Conservation (phyloP, 108 stramenopile genomes). For the Nannochloropsis gaditana region DNA sequence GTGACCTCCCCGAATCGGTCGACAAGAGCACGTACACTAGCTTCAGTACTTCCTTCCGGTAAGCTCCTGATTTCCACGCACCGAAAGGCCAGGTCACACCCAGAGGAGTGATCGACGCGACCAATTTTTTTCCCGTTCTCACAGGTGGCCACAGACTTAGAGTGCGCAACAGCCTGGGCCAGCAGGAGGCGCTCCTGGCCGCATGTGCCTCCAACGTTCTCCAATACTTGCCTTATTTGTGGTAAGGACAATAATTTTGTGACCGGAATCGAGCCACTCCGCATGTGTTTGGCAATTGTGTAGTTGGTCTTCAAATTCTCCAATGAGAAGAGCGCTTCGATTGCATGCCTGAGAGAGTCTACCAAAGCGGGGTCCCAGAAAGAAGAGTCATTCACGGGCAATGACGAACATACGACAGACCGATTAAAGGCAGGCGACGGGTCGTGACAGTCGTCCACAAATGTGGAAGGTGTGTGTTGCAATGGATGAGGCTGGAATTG, state of each 20-base stretch:
- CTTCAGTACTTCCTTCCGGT: neutral
- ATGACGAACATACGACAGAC: too few relatives aligned
- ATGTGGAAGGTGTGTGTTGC: too few relatives aligned
- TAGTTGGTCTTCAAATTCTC: neutral
- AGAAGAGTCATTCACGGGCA: neutral
- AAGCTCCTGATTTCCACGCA: neutral
- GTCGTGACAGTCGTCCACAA: too few relatives aligned
- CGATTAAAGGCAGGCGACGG: too few relatives aligned
- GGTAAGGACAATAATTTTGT: neutral
- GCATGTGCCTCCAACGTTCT: neutral
- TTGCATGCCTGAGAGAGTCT: neutral
- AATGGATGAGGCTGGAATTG: too few relatives aligned
- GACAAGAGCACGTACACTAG: neutral
- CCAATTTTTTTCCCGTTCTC: neutral
- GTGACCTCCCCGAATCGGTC: neutral
- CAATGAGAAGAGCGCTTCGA: neutral
- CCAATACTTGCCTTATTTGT: neutral
- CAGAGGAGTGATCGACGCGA: neutral
- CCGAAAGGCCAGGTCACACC: neutral
- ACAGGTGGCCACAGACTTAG: neutral
- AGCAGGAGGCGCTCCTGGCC: neutral
- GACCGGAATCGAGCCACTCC: neutral
- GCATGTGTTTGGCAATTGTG: neutral
- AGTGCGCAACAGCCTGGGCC: neutral
- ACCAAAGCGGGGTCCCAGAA: neutral